Evolutionary conservation across 495 filamentous ascomycete species (phyloP).

Genomic region (Elasticomyces elasticus): DNA sequence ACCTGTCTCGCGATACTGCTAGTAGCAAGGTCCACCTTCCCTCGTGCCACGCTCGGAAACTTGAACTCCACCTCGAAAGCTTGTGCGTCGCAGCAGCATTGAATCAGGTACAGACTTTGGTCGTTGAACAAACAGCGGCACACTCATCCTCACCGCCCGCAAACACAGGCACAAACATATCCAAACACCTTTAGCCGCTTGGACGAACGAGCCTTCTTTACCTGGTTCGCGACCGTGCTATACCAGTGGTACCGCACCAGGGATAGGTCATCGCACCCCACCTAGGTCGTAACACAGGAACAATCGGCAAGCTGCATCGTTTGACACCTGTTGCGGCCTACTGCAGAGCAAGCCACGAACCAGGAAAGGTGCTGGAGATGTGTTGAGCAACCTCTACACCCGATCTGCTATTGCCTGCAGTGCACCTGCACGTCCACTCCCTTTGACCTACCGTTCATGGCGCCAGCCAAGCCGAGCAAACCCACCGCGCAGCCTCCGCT

Average conservation of each 20-base stretch:
- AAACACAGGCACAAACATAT: not conserved
- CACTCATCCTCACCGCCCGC: not conserved
- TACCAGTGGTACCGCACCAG: too few relatives aligned
- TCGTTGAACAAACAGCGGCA: not conserved
- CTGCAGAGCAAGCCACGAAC: not conserved
- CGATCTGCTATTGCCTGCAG: constrained; percentile 5
- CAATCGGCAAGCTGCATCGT: constrained; percentile 1
- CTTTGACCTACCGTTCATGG: constrained; percentile 8
- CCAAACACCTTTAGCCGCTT: not conserved
- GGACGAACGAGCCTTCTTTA: not conserved
- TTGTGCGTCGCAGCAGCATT: not conserved
- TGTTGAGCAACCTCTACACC: not conserved
- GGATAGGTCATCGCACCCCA: not conserved
- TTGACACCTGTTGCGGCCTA: constrained; percentile 5
- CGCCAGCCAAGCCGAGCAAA: constrained; percentile 12
- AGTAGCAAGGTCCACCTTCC: not conserved
- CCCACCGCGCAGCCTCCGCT: constrained; percentile 4
- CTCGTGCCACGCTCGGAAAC: not conserved
- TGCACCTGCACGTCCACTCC: constrained; percentile 17
- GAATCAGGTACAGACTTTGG: not conserved
- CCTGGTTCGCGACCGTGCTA: not conserved
- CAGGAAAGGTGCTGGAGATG: not conserved
- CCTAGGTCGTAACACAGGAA: not conserved
- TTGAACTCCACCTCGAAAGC: not conserved
- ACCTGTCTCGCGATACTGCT: not conserved